Evolutionary conservation across 768 basidiomycete species (phyloP).

Genomic region (Lactifluus subvellereus): DNA sequence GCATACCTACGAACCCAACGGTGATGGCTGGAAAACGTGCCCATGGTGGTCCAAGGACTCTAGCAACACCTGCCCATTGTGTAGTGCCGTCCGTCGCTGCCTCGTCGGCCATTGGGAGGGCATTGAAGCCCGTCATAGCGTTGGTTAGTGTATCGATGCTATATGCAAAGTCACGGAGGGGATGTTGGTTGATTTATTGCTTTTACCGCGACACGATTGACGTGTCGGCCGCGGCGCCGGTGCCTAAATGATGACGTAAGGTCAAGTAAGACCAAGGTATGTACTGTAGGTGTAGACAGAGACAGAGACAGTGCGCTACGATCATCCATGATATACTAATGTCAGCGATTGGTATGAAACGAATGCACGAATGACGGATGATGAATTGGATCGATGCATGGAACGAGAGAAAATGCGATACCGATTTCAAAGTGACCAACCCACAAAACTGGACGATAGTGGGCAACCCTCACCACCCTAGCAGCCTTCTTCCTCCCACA

Average conservation of each 20-base stretch:
- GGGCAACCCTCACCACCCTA: background rate
- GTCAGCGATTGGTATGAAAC: conserved; percentile 3
- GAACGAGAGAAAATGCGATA: background rate
- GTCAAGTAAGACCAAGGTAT: background rate
- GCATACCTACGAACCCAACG: conserved; percentile 74
- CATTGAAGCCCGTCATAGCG: conserved; percentile 48
- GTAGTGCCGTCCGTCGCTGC: conserved; percentile 34
- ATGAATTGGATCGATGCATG: background rate
- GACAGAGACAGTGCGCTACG: background rate
- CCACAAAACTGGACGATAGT: background rate
- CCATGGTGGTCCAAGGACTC: conserved; percentile 64
- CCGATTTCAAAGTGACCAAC: background rate
- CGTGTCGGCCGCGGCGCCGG: background rate
- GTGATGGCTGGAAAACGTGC: conserved; percentile 64
- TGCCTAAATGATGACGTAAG: conserved; percentile 3
- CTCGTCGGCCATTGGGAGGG: conserved; percentile 42
- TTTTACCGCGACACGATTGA: background rate
- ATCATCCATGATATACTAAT: background rate
- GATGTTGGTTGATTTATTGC: background rate
- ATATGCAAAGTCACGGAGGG: background rate
- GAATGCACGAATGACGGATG: background rate
- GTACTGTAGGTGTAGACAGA: too few relatives aligned
- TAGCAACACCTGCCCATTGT: conserved; percentile 48
- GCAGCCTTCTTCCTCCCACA: conserved; percentile 7
- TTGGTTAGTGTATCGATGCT: background rate